Percentiles rank a stretch among this genome's conserved stretches.
Conservation (phyloP, 352 stramenopile genomes). For the Pythium vanterpoolii region DNA sequence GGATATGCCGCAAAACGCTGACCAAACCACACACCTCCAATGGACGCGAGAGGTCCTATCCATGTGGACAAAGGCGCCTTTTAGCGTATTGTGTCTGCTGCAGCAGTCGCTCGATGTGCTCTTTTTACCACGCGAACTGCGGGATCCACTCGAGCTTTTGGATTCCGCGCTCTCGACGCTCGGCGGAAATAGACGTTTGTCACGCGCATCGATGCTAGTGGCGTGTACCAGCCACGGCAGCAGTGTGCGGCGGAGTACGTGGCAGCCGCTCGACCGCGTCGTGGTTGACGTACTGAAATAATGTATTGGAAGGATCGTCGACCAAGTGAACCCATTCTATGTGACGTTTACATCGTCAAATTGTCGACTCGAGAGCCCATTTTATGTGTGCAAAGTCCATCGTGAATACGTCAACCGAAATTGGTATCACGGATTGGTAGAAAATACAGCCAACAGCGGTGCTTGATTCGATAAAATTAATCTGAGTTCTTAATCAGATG, state of each 20-base stretch:
- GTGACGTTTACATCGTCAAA: conserved; percentile 22
- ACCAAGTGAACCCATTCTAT: conserved; percentile 22
- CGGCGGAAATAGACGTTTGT: neutral
- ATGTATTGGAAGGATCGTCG: neutral
- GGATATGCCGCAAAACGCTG: neutral
- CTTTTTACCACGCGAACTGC: conserved; percentile 14
- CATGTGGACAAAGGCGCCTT: conserved; percentile 9
- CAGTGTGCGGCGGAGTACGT: neutral
- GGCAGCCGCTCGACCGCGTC: neutral
- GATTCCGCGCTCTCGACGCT: conserved; percentile 14
- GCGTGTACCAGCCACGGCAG: neutral
- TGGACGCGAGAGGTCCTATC: neutral
- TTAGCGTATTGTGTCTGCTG: conserved; percentile 18
- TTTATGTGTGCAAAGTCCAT: neutral
- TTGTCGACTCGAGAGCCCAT: conserved; percentile 6
- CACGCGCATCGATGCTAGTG: neutral
- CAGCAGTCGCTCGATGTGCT: conserved; percentile 24
- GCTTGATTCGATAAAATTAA: neutral
- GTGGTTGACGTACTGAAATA: neutral
- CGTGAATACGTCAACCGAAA: conserved; percentile 16
- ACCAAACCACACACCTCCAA: neutral
- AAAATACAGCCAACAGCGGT: neutral
- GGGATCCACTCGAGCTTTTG: conserved; percentile 20
- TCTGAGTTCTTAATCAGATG: neutral
- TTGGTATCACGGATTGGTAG: neutral